Evolutionary conservation across 495 filamentous ascomycete genomes (phyloP).

Genomic region (Aspergillus egyptiacus): DNA sequence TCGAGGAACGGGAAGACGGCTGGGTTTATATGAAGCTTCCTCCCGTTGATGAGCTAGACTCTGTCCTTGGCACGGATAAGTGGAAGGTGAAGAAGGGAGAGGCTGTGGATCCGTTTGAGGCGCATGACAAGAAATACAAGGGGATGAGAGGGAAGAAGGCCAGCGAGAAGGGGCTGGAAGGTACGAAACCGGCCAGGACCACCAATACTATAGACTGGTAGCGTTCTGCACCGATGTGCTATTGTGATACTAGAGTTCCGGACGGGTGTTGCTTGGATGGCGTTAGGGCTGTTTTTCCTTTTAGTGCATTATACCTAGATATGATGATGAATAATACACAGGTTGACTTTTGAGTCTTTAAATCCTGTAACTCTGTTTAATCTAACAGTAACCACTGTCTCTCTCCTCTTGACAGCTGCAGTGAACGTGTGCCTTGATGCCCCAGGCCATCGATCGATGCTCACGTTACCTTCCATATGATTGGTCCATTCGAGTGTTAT

Average conservation of each 20-base stretch:
- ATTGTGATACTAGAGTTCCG: slow-evolving; percentile 5
- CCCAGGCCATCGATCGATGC: neutral
- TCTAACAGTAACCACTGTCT: neutral
- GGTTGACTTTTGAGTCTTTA: neutral
- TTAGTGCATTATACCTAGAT: slow-evolving; percentile 8
- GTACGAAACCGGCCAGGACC: slow-evolving; percentile 37
- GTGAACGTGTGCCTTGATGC: neutral
- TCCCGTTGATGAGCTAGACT: slow-evolving; percentile 78
- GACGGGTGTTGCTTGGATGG: slow-evolving; percentile 2
- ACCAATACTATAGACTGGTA: slow-evolving; percentile 66
- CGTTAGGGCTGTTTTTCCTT: slow-evolving; percentile 2
- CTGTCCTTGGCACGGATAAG: slow-evolving; percentile 68
- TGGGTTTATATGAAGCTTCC: slow-evolving; percentile 85
- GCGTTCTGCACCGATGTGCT: slow-evolving; percentile 4
- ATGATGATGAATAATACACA: neutral
- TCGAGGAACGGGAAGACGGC: slow-evolving; percentile 72
- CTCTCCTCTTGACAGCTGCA: too few relatives aligned
- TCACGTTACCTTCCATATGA: neutral
- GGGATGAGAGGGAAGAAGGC: slow-evolving; percentile 54
- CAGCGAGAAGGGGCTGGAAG: slow-evolving; percentile 35
- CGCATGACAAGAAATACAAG: slow-evolving; percentile 61
- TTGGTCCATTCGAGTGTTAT: neutral
- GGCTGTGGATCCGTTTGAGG: slow-evolving; percentile 55
- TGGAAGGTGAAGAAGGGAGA: slow-evolving; percentile 81
- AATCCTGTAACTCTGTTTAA: too few relatives aligned